phyloP scores from a whole-genome alignment of 2,329 filamentous ascomycete genomes.

The Talaromyces sp. region DNA sequence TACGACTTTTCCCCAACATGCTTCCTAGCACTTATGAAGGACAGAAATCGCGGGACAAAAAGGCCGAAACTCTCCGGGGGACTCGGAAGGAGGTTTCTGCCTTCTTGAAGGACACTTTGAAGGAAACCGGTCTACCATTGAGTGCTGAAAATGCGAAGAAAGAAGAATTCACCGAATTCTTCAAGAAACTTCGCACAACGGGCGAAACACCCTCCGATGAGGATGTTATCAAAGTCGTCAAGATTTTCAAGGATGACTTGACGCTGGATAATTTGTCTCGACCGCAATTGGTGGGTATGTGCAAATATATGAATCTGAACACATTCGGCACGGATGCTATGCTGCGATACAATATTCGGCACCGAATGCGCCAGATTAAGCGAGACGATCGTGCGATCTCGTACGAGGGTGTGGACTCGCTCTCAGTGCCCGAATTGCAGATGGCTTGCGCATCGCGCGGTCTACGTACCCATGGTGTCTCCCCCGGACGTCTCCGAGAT shows the following conservation, averaged over 20 bases:
- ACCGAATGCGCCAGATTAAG: conserved; percentile 99
- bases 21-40: conserved; percentile 96
- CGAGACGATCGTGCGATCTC: conserved; percentile 91
- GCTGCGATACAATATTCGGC: conserved; percentile 92
- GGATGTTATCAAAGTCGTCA: conserved; percentile 98
- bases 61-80: conserved; percentile 72
- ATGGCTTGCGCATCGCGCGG: conserved; percentile 86
- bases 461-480: conserved; percentile 86
- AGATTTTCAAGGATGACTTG: conserved; percentile 96
- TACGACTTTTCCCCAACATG: conserved; percentile 95
- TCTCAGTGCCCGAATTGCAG: conserved; percentile 91
- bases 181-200: conserved; percentile 89
- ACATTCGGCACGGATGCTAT: conserved; percentile 97
- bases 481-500: conserved; percentile 77
- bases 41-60: conserved; percentile 82
- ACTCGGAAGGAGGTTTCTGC: conserved; percentile 90
- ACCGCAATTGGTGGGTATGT: conserved; percentile 94
- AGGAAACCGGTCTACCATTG: conserved; percentile 87
- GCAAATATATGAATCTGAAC: conserved; percentile 96
- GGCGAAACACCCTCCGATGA: conserved; percentile 82
- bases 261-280: conserved; percentile 95
- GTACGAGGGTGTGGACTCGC: conserved; percentile 85
- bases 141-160: conserved; percentile 78
- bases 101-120: conserved; percentile 82
- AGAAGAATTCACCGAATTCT: conserved; percentile 94